Conservation (phyloP, 306 rosid species). For the Neltuma alba region DNA sequence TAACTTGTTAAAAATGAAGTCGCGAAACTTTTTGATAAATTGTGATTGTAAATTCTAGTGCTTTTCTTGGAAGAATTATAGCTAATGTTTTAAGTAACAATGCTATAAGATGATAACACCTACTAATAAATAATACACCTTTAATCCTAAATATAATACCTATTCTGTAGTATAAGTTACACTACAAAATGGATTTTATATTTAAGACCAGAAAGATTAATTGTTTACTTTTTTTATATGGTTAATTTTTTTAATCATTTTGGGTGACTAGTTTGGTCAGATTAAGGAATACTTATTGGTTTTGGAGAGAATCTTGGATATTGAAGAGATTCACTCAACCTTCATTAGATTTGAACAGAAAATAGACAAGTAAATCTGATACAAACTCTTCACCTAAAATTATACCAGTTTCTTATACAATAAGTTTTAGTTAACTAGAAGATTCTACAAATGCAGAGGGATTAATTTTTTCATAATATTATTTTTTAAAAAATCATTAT, state of each 20-base stretch:
- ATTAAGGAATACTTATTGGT: background rate
- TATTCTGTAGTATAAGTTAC: no score
- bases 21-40: background rate
- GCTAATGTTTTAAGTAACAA: background rate
- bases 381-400: no score
- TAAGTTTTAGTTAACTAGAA: no score
- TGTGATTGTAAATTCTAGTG: background rate
- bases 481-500: no score
- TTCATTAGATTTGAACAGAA: background rate
- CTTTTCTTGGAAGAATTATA: background rate
- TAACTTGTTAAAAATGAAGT: background rate
- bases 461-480: no score
- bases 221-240: background rate
- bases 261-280: background rate
- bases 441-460: no score
- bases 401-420: no score
- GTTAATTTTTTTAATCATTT: background rate
- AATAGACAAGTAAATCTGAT: background rate
- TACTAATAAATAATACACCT: no score
- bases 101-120: background rate
- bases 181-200: no score
- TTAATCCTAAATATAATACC: no score
- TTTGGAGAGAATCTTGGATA: background rate
- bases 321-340: background rate
- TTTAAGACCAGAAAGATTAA: no score